Base-by-base conservation (phyloP, 108 stramenopile species). In the Mediolabrus comicus region DNA sequence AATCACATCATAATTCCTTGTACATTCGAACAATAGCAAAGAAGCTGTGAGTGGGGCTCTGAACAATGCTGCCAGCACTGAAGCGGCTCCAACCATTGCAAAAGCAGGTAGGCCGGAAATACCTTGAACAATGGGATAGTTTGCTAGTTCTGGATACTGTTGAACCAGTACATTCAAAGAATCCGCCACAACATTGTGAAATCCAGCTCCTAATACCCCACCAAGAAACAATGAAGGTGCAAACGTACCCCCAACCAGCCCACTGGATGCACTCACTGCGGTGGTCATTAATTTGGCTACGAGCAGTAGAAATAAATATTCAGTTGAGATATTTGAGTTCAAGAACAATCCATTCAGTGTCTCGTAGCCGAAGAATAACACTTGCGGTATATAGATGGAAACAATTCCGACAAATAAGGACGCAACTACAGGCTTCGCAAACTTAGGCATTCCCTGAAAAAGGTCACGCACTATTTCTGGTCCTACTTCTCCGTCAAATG, bases 281-380 rank as follows among this genome's bases (percentile, higher is more conserved):
- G 95, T 97, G 52, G 86, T 87, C 31, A 86, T 54, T 7, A 87
- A 77, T 69, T 97, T 93, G 16, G 71, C 77, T 16, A 69, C 62
- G 5, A 92, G 55, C 24, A 89, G 54, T 22, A 85, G 54, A 13
- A 97, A 74, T 11, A 91, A 53, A 22, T 88, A 58, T 26, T 71
- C 67, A 27, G 82, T 76, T 16, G 91, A 75, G 46, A 82, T 46
- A 0, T 65, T 53, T 24, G 74, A 76, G 60, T 90, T 92, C 41
- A 71, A 59, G n/a, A 97, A 75, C 11, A 97, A 80, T 32, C 85
- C 69, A 60, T 96, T 95, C 24, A 96, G 76, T 29, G 97, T 96
- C 52, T 95, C 95, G 65, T 97, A 97, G 6, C 97, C 95, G 69
- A 95, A 94, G 75, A 97, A 97, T 22, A 97, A 64, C 36, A 94